Base-by-base conservation (phyloP, 306 rosid species). In the Vigna reflexopilosa region DNA sequence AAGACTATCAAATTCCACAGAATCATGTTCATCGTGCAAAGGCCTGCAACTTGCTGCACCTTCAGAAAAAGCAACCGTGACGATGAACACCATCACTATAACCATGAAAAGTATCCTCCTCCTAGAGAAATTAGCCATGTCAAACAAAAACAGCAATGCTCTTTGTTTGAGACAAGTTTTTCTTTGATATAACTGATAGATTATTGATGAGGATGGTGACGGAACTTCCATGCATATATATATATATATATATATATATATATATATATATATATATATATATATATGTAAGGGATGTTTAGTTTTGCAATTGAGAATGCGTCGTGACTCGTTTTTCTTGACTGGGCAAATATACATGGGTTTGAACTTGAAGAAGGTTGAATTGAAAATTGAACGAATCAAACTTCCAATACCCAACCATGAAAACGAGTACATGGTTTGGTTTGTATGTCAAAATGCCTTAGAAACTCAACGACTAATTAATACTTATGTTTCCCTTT, bases 41-140 rank as follows among this genome's bases (percentile, higher is more conserved):
- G 82, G 75, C 76, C 94, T 91, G 51, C 67, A 81, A 19, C 62
- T 56, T 45, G 63, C 88, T 67, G 80, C 97, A 32, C 70, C 6
- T 65, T 84, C 65, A 62, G 85, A 44, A 45, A 30, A 82, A 47
- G 49, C 79, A 14, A 85, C 68, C 64, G 85, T 8, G 45, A 82
- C 45, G 14, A 44, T 47, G 34, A 85, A 59, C 22, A 81, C 62
- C 5, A 88, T 73, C 44, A 85, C 59, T 30, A 85, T 6, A 65
- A 73, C n/a, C 1, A 24, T 67, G 14, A 88, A 81, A 19, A 89
- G 7, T 26, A 69, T 40, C 64, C 73, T 83, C 66, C 58, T 75
- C 30, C 9, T 49, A 14, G 3, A 71, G 8, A 71, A 50, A 36
- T 38, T n/a, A 38, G 9, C 67, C 80, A 76, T 77, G n/a, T 8